phyloP scores from a whole-genome alignment of 2,329 filamentous ascomycete species.

The Ophiostoma australiae region DNA sequence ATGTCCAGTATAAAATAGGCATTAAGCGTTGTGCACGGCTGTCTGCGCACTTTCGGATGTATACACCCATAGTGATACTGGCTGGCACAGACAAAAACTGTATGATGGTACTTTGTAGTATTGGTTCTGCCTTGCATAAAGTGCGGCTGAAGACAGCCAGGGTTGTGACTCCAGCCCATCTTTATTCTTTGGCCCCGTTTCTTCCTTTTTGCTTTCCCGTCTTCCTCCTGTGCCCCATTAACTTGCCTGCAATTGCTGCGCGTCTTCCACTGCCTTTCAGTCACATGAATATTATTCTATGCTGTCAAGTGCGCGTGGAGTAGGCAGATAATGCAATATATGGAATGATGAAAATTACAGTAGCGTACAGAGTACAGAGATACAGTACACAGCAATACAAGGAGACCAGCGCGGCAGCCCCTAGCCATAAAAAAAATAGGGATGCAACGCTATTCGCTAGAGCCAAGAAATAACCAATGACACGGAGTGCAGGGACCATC shows the following conservation, averaged over 20 bases:
- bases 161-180: background rate
- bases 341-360: background rate
- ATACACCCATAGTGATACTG: background rate
- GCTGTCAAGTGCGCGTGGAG: background rate
- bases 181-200: background rate
- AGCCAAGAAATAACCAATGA: background rate
- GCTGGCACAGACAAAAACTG: background rate
- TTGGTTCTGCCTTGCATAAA: constrained; percentile 1
- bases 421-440: background rate
- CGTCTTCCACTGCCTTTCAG: background rate
- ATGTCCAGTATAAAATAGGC: background rate
- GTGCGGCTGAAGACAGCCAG: constrained; percentile 1
- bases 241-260: background rate
- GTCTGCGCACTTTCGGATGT: background rate
- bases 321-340: background rate
- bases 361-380: background rate
- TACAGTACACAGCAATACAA: too few relatives aligned
- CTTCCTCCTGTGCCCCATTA: background rate
- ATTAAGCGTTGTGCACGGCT: background rate
- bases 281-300: background rate
- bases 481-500: background rate
- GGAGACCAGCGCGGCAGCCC: too few relatives aligned
- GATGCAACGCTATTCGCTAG: background rate
- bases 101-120: background rate
- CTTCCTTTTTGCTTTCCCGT: background rate